phyloP scores from a whole-genome alignment of 352 stramenopile species.

The Globisporangium rhizosaccharum region DNA sequence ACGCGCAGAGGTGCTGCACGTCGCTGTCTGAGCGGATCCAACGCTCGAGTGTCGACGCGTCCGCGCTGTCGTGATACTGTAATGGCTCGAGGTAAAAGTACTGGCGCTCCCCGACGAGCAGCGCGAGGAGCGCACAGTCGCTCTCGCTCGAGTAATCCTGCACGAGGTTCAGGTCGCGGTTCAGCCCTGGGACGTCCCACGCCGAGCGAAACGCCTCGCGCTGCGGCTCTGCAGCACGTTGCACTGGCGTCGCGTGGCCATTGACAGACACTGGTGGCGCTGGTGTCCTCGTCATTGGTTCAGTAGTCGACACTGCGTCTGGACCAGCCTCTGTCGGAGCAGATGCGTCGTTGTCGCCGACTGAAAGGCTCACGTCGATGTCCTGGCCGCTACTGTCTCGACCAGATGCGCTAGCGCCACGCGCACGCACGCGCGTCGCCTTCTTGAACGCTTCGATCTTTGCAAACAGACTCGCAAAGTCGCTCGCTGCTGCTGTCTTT shows the following conservation, averaged over 20 bases:
- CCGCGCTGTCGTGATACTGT: slow-evolving; percentile 12
- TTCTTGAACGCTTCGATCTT: slow-evolving; percentile 31
- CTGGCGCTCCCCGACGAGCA: slow-evolving; percentile 60
- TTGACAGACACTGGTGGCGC: not conserved
- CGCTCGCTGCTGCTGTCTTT: slow-evolving; percentile 10
- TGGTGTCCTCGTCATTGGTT: not conserved
- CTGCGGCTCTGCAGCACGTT: slow-evolving; percentile 3
- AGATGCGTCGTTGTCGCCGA: not conserved
- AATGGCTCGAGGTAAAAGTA: slow-evolving; percentile 78
- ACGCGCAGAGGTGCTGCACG: slow-evolving; percentile 29
- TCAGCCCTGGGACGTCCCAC: slow-evolving; percentile 49
- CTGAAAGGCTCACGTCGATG: no score
- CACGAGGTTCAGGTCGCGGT: slow-evolving; percentile 69
- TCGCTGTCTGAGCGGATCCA: slow-evolving; percentile 38
- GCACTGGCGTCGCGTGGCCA: not conserved
- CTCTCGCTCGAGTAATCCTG: slow-evolving; percentile 71
- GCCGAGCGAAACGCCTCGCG: slow-evolving; percentile 51
- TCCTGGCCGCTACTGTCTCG: no score
- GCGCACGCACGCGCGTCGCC: slow-evolving; percentile 17
- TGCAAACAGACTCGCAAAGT: slow-evolving; percentile 22
- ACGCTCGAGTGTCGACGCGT: slow-evolving; percentile 3
- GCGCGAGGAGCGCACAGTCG: slow-evolving; percentile 49
- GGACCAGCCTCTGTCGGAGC: not conserved
- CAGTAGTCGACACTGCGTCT: not conserved
- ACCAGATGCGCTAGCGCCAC: no score